Base-by-base conservation (phyloP, 306 rosid species). In the Arachis stenosperma region DNA sequence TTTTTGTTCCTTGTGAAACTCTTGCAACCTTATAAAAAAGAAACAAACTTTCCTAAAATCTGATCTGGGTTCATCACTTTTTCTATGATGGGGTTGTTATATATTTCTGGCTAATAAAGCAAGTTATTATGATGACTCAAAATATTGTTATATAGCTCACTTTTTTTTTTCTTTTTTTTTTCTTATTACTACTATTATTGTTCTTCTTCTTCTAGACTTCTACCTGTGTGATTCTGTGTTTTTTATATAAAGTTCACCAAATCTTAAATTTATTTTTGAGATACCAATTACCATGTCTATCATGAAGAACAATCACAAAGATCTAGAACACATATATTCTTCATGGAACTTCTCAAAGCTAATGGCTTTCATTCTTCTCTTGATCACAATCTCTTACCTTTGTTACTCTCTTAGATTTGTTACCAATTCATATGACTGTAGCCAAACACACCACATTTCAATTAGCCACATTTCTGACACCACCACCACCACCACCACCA, bases 281-380 rank as follows among this genome's bases (percentile, higher is more conserved):
- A 13, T 22, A 22, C 27, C 37, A 33, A 33, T 33, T 33, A 33
- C 43, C 76, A 75, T 66, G 77, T 61, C 63, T 30, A 48, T 60
- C 43, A 85, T 83, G 90, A 86, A 83, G 80, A 73, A 8, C 87
- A 69, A 60, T 40, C 70, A 29, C 71, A 85, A 84, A 85, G 85
- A 85, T 75, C 70, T 78, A 57, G 89, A 89, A 17, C 77, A 69
- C 33, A 29, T 81, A 2, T 6, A 80, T 61, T 36, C 75, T 50
- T 60, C 81, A 29, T 71, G 79, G 79, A 72, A 73, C 8, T 78
- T 81, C 29, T 76, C 81, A n/a, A 90, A 82, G 86, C 71, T 83
- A 3, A 79, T 69, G 46, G 59, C 78, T 30, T 82, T 59, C 40
- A 63, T 85, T 57, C 73, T 83, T 51, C 75, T 83, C 82, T 14